Base-by-base conservation (phyloP, 1,284 basidiomycete species). In the Moesziomyces sp. region DNA sequence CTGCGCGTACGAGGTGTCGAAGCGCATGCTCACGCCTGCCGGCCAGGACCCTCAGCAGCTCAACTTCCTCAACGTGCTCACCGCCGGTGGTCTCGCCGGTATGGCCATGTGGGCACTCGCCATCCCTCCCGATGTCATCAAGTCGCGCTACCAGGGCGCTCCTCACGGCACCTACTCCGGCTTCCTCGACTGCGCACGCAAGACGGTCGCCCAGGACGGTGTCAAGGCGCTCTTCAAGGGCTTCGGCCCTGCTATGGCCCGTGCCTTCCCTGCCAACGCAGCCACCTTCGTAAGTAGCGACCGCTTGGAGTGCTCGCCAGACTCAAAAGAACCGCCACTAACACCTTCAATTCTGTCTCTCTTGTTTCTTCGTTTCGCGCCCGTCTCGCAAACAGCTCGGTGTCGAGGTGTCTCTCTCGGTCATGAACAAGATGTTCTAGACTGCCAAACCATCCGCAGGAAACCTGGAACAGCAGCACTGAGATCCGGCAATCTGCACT, bases 141-240 rank as follows among this genome's bases (percentile, higher is more conserved):
- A 99, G 88, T 97, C 94, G 43, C 89, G 97, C 64, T 88, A 98
- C 52, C 97, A 99, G 86, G 94, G 93, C n/a, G 96, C 97, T 28
- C 94, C 95, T 23, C 90, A 91, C 5, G 97, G 97, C 26, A 97
- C 94, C 14, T 99, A 99, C 86, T 90, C 90, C 49, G 94, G 97
- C 43, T 89, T 99, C 83, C 78, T 97, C 65, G 97, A 99, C 85
- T 99, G 97, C 83, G 90, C 92, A 34, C 87, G 91, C 56, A 93
- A 97, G 86, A 93, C 94, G 5, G 92, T 99, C 74, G 92, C 93
- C n/a, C 88, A 88, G 63, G 95, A 98, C 85, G 97, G 97, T 50
- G 87, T 92, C 24, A 87, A 87, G 43, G 95, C 96, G 7, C 87
- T 99, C 34, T 99, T 95, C 92, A 97, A 92, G 86, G 97, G 96